Base-by-base conservation (phyloP, 129 eudicot species). In the Dittrichia graveolens region DNA sequence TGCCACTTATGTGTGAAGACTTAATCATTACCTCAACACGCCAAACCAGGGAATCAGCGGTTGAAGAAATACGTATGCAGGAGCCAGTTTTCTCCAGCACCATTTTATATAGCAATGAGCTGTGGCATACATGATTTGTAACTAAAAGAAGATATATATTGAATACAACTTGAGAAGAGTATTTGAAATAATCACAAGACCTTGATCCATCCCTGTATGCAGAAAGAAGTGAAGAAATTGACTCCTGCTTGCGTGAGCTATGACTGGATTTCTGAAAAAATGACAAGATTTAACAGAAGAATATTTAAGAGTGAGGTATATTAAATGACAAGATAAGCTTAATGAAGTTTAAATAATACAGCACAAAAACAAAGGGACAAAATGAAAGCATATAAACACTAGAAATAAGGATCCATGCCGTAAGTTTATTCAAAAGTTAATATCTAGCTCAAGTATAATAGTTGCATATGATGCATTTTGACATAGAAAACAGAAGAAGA, bases 1-100 rank as follows among this genome's bases (percentile, higher is more conserved):
- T 45, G 67, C 38, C 47, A 6, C 40, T 75, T 40, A 49, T 40
- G 55, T 8, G 40, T 56, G 10, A 54, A 45, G 34, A 6, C 13
- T 3, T 24, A 53, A 73, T 54, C 35, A 73, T 72, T 56, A 93
- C 98, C 98, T 93, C 95, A 80, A 79, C 87, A 53, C 98, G 95
- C 98, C 98, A 93, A 34, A 90, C 43, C 41, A 93, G 83, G 60
- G 88, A 82, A 72, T 87, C 92, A 34, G 91, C 92, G 37, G 38
- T 52, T 74, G 78, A 71, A 69, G 96, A 82, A 49, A 93, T 81
- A 49, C 78, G 84, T 62, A 93, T 73, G 61, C 96, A 93, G 43
- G 69, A 15, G 19, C 89, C 92, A 11, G 91, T 75, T 87, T 75
- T 85, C 62, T 78, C 84, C 61, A 90, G 55, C 40, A 81, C 73